Evolutionary conservation across 805 yeast genomes (phyloP), one percentile per base, ranked within the genome.

Genomic region (Hagleromyces aurorensis): DNA sequence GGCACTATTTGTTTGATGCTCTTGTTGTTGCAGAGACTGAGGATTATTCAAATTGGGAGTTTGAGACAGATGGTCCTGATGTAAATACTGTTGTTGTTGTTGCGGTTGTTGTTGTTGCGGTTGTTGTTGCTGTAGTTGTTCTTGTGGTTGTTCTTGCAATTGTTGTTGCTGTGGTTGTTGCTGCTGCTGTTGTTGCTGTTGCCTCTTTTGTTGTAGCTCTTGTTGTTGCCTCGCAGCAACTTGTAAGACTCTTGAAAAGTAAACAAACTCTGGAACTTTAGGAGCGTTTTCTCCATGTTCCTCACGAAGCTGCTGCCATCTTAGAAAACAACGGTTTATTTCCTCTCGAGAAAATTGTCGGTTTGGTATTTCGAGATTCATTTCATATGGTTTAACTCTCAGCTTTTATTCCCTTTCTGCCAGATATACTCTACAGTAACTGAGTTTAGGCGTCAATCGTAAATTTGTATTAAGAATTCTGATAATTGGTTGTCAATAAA

Each of bases 291-390:
- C 56, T 13, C 59, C 57, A 20, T 55, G 60, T 22, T 55, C 56
- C 19, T 50, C 53, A 7, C 59, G 48, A 24, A 57, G 30, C 25
- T 55, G 59, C 30, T 57, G 62, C 62, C 62, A 57, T 34, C 59
- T 49, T 30, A 40, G 22, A 15, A 27, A 18, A 21, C 60, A 55
- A 22, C 62, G 48, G 27, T 55, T 55, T n/a, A 57, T 48, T 23
- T 57, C 62, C 22, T 57, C 62, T 22, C 48, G 53, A 8, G 58
- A 47, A 13, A 52, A 44, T 25, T 47, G 52, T 22, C 57, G 43
- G 28, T 52, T 48, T 23, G 57, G 56, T 14, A 52, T 45, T 22
- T 48, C 53, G 23, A 50, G 33, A 30, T 46, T 40, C 52, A 48
- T 44, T 18, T 15, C 27, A 18, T 9, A 14, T 12, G 15, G 10